Percentiles rank a stretch among this genome's conserved stretches.
phyloP scores from a whole-genome alignment of 257 asterid species.

The Fraxinus pennsylvanica region DNA sequence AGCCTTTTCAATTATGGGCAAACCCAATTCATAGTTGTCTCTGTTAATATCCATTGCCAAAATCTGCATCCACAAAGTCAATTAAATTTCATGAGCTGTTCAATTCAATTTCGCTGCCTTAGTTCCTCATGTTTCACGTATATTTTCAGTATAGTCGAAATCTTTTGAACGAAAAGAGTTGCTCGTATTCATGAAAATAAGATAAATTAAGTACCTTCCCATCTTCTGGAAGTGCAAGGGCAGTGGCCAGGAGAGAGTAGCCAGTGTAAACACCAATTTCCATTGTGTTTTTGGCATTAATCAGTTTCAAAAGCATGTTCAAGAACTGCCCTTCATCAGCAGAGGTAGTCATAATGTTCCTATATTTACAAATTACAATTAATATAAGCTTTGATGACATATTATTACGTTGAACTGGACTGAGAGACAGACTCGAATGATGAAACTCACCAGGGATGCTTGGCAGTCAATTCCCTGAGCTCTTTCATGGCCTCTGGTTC shows the following conservation, averaged over 20 bases:
- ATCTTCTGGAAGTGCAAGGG: constrained; percentile 77
- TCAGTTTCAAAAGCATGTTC: constrained; percentile 79
- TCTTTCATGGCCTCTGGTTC: constrained; percentile 93
- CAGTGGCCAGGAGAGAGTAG: constrained; percentile 84
- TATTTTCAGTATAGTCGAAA: not conserved
- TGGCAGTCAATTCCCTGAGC: constrained; percentile 83
- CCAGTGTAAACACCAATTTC: constrained; percentile 94
- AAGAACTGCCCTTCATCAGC: constrained; percentile 90
- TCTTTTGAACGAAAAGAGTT: not conserved
- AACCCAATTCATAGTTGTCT: constrained; percentile 76
- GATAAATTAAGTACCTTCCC: constrained; percentile 59
- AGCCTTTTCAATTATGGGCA: constrained; percentile 72
- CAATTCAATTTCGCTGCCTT: not conserved
- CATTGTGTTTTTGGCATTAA: constrained; percentile 89
- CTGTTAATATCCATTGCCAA: constrained; percentile 88
- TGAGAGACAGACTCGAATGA: not conserved
- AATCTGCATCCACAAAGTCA: constrained; percentile 47
- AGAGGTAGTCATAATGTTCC: constrained; percentile 88
- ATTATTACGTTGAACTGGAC: not conserved
- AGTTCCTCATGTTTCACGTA: not conserved
- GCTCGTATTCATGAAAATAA: not conserved
- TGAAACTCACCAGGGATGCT: constrained; percentile 73
- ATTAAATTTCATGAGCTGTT: not conserved
- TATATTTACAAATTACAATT: constrained; percentile 5
- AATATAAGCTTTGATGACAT: not conserved